Conservation (phyloP, 1,284 basidiomycete genomes). For the Cutaneotrichosporon dermatis region DNA sequence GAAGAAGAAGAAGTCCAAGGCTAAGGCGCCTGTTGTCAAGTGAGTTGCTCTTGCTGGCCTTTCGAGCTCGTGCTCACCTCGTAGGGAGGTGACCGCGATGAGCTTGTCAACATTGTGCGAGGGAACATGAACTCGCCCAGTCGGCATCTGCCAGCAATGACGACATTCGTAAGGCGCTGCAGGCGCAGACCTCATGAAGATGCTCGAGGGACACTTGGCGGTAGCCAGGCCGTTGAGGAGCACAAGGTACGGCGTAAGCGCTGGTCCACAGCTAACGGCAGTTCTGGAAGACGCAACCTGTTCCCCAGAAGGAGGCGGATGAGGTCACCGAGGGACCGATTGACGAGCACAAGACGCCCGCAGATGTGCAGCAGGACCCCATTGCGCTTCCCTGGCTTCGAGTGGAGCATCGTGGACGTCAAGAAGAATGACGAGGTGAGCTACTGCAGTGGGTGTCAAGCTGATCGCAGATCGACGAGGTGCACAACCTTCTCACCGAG, state of each 20-base stretch:
- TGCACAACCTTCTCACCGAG: slow-evolving; percentile 83
- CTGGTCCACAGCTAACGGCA: too few relatives aligned
- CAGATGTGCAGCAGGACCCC: slow-evolving; percentile 79
- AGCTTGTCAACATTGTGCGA: slow-evolving; percentile 14
- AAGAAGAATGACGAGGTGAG: slow-evolving; percentile 66
- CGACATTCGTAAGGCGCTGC: slow-evolving; percentile 45
- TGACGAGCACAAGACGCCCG: slow-evolving; percentile 70
- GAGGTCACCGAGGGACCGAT: slow-evolving; percentile 80
- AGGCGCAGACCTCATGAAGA: slow-evolving; percentile 50
- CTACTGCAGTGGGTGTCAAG: not conserved
- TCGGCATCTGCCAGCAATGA: slow-evolving; percentile 9
- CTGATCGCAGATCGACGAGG: slow-evolving; percentile 68
- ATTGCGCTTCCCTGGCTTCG: slow-evolving; percentile 89
- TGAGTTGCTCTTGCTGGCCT: not conserved
- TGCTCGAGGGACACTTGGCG: slow-evolving; percentile 49
- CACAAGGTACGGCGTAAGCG: slow-evolving; percentile 56
- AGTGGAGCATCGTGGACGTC: slow-evolving; percentile 83
- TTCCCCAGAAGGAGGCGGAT: slow-evolving; percentile 60
- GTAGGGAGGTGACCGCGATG: slow-evolving; percentile 8
- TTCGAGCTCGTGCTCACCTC: not conserved
- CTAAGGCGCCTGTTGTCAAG: slow-evolving; percentile 28
- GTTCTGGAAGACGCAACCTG: slow-evolving; percentile 97
- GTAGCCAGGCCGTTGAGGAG: slow-evolving; percentile 72
- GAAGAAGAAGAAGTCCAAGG: slow-evolving; percentile 36
- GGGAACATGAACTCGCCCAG: slow-evolving; percentile 11